Conservation (phyloP, 2,329 filamentous ascomycete species). For the Phialophora verrucosa region DNA sequence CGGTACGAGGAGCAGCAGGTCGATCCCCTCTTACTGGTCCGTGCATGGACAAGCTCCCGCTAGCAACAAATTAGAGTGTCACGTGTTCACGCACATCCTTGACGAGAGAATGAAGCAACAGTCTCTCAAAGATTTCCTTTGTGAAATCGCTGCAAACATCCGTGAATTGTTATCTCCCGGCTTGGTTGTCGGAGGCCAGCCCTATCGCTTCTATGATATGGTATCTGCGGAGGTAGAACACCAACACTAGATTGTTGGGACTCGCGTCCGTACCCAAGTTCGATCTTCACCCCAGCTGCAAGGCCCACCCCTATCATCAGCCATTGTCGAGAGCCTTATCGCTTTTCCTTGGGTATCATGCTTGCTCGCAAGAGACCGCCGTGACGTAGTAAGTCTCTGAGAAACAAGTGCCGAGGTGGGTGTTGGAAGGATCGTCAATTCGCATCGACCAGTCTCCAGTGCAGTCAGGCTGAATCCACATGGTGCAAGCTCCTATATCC, state of each 20-base stretch:
- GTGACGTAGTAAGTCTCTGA: slow-evolving; percentile 18
- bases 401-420: slow-evolving; percentile 15
- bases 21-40: background rate
- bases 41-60: background rate
- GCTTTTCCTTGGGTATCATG: background rate
- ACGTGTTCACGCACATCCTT: background rate
- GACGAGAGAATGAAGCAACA: background rate
- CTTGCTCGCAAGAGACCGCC: slow-evolving; percentile 18
- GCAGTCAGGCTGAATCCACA: slow-evolving; percentile 23
- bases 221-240: background rate
- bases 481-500: slow-evolving; percentile 13
- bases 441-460: slow-evolving; percentile 15
- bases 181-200: background rate
- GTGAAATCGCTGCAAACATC: background rate
- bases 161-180: background rate
- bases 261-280: background rate
- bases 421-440: slow-evolving; percentile 9
- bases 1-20: background rate
- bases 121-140: background rate
- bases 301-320: background rate
- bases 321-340: background rate
- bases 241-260: background rate
- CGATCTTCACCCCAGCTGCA: background rate
- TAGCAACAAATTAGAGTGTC: background rate
- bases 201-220: background rate